Evolutionary conservation across 352 stramenopile species (phyloP), one percentile per base, ranked within the genome.

Genomic region (Pythium biforme): DNA sequence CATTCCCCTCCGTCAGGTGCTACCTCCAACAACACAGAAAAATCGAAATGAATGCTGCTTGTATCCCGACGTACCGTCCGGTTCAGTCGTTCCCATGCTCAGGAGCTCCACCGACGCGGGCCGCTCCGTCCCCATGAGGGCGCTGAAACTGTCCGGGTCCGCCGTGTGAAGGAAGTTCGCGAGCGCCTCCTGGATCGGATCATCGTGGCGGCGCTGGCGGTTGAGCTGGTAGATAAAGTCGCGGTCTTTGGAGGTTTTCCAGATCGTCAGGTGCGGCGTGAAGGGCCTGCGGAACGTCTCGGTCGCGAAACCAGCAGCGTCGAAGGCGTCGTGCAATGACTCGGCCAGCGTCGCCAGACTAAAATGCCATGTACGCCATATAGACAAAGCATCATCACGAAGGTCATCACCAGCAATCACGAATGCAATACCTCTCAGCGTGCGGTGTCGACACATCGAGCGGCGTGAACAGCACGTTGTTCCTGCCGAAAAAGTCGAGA

Each of bases 201-300:
- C 49, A 20, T 64, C 55, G 8, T n/a, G 15, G 9, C 46, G 23
- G 20, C 67, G 55, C 22, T 55, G 31, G 12, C 59, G 52, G 41
- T 81, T 78, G 5, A 81, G 45, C 20, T 51, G 54, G 6, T 55
- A 48, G 26, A 77, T 70, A 19, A 69, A 46, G 8, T 70, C n/a
- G 8, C 58, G 65, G 31, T 75, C 55, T 59, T 72, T 5, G 12
- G 65, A 70, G 9, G 64, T 60, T 54, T 86, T 83, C 74, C 77
- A 86, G 20, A 86, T 68, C 9, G 76, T 81, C 55, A 81, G 12
- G 51, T 86, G 76, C n/a, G 76, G 72, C 7, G 54, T 63, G 59
- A 73, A 83, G 20, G 74, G 72, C 26, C 48, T 64, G 15, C 64
- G 55, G 31, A 79, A 75, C 3, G 14, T 45, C 48, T 77, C 72